Base-by-base conservation (phyloP, 495 filamentous ascomycete species). In the Penicillium salamii region DNA sequence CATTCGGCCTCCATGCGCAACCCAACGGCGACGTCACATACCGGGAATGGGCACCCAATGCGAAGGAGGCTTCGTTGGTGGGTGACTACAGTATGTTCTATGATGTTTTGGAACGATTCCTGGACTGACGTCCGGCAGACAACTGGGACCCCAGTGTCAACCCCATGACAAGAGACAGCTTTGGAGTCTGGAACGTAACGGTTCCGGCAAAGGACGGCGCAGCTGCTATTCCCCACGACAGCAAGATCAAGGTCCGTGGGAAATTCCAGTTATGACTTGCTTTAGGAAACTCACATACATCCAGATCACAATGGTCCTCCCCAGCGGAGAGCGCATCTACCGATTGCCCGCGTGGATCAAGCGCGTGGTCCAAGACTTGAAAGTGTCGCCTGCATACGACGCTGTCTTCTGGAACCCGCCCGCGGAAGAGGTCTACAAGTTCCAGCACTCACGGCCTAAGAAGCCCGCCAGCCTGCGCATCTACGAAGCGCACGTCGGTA, bases 401-500 rank as follows among this genome's bases (percentile, higher is more conserved):
- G 90, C 89, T 11, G 79, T 92, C 35, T 97, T 97, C 74, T 98
- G 93, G 93, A 96, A 97, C 65, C 95, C 93, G 18, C 89, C 90
- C 11, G 68, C 80, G 37, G 71, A 74, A 40, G 81, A 88, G 59
- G 74, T 70, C 61, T 96, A 97, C 67, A 72, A 71, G 13, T 95
- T 96, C 81, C 88, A 91, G 68, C 79, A 97, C 66, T 54, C 79
- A 19, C 79, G 86, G 17, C 93, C 92, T 9, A 83, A 84, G 68
- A 95, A 91, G 76, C 93, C 93, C 5, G 70, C 79, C 53, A 93
- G 89, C 59, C 84, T 84, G 31, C 83, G 95, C 33, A 91, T 98
- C 37, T 98, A 98, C 67, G 93, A 98, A 70, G 95, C 95, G 11
- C 93, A 98, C 68, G 91, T 98, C 43, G 93, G 93, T 40, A 98